Base-by-base conservation (phyloP, 305 asterid genomes). In the Fraxinus albicans region DNA sequence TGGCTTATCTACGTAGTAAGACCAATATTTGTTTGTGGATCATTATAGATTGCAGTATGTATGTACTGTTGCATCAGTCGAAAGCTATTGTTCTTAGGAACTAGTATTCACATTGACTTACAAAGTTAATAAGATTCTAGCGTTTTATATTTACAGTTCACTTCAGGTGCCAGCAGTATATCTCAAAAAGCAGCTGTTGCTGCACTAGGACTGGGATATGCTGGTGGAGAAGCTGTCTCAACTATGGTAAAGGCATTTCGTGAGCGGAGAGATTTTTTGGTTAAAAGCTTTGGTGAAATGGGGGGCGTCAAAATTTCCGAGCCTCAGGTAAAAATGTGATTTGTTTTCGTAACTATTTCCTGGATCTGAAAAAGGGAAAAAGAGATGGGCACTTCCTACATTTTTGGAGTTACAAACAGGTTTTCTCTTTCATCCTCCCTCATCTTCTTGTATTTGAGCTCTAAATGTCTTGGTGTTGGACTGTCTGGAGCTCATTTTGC, bases 91-190 rank as follows among this genome's bases (percentile, higher is more conserved):
- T 63, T 21, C 17, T 63, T 63, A 23, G 29, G 33, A 3, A 63
- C 73, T 63, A 9, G 73, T 63, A 63, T 23, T 9, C 73, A 2
- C 34, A 23, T 23, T 6, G 27, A 58, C 23, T 58, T 58, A 58
- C 73, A 23, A 63, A 63, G 33, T 21, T 63, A 63, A 63, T 34
- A 35, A 31, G 5, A 60, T 6, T 73, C 27, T 38, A 25, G 4
- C 78, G 36, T 19, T 42, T 67, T 84, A 76, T 38, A 53, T 79
- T 47, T 72, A 77, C 92, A 95, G 99, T 86, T 88, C 25, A 95
- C 99, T 67, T 95, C 99, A 73, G 98, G 99, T 78, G 99, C 99
- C 19, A 89, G 99, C 89, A 95, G 98, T 83, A 92, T 95, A 86
- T 91, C 99, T 65, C 99, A 95, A 80, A 95, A 95, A 21, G 98